Conservation (phyloP, 352 stramenopile genomes). For the Globisporangium splendens region DNA sequence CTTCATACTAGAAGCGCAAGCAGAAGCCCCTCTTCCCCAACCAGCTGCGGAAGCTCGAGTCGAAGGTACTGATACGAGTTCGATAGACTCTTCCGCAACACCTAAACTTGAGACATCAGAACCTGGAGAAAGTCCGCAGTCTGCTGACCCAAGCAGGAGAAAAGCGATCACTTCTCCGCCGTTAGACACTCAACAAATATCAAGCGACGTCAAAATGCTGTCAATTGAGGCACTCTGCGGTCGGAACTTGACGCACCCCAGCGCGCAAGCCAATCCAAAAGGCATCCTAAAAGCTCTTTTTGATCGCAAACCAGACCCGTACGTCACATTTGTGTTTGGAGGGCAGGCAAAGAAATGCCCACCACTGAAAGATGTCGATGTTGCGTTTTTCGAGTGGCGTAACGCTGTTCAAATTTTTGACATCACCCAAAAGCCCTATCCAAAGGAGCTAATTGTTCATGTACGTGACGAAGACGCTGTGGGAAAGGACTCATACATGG, state of each 20-base stretch:
- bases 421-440: slow-evolving; percentile 29
- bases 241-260: slow-evolving; percentile 25
- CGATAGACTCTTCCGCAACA: no score
- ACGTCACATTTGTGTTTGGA: slow-evolving; percentile 32
- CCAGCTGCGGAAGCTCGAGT: background rate
- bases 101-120: no score
- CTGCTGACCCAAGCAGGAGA: no score
- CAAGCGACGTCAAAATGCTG: slow-evolving; percentile 31
- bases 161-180: no score
- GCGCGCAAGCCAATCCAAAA: slow-evolving; percentile 17
- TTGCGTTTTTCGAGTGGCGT: slow-evolving; percentile 46
- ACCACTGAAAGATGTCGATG: slow-evolving; percentile 33
- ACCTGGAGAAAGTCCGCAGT: background rate
- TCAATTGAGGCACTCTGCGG: slow-evolving; percentile 32
- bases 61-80: no score
- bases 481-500: slow-evolving; percentile 40
- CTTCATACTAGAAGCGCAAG: slow-evolving; percentile 18
- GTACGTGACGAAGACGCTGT: slow-evolving; percentile 42
- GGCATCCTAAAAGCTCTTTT: slow-evolving; percentile 34
- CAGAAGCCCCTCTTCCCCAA: background rate
- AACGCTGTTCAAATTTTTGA: slow-evolving; percentile 41
- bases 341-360: slow-evolving; percentile 24
- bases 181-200: background rate
- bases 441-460: slow-evolving; percentile 23
- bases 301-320: slow-evolving; percentile 43